phyloP scores from a whole-genome alignment of 441 rosid species.

The Aleurites moluccanus region DNA sequence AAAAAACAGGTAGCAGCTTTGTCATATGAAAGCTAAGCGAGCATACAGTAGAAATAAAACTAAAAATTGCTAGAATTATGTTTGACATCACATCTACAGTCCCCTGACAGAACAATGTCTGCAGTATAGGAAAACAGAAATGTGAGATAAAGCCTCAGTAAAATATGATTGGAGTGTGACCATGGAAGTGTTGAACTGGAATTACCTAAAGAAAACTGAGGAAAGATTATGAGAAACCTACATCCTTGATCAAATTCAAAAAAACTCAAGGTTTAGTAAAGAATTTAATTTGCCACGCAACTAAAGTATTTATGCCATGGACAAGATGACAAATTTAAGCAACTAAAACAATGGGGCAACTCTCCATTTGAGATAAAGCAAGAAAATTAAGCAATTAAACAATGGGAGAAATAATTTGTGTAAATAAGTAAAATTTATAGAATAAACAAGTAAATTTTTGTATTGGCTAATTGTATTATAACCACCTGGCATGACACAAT shows the following conservation, averaged over 20 bases:
- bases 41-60: background rate
- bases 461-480: background rate
- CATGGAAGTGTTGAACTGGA: background rate
- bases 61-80: background rate
- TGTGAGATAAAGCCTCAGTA: background rate
- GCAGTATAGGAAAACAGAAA: background rate
- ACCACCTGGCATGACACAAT: background rate
- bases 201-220: background rate
- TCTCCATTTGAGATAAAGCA: background rate
- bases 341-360: background rate
- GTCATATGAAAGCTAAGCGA: background rate
- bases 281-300: background rate
- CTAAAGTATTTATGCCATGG: background rate
- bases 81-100: conserved; percentile 2
- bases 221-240: background rate
- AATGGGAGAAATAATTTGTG: background rate
- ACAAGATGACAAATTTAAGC: background rate
- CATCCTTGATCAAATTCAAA: background rate
- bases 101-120: conserved; percentile 2
- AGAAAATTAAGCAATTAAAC: conserved; percentile 7
- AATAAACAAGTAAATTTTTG: background rate
- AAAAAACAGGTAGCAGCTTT: background rate
- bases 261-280: background rate
- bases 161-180: background rate
- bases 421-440: background rate